Conservation (phyloP, 805 yeast species). For the Lipomyces japonicus region DNA sequence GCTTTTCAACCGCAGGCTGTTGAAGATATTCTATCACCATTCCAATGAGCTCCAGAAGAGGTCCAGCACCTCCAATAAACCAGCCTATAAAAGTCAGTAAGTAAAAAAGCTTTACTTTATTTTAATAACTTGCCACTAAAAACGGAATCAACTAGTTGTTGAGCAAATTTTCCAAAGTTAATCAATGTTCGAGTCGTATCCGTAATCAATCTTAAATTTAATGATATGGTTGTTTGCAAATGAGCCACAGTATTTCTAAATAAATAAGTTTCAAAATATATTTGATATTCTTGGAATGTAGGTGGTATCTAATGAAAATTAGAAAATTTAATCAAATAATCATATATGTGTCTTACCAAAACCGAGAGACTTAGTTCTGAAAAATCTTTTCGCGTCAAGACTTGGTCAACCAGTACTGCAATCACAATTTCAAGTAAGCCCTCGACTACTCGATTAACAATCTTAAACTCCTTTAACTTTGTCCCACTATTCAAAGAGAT, state of each 20-base stretch:
- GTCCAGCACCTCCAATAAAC: constrained; percentile 30
- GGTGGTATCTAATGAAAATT: constrained; percentile 24
- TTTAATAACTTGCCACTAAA: constrained; percentile 16
- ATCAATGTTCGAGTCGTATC: constrained; percentile 23
- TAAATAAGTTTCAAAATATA: constrained; percentile 29
- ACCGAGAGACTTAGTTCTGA: constrained; percentile 25
- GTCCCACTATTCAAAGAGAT: background rate
- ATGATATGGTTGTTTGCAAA: constrained; percentile 21
- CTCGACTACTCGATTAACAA: constrained; percentile 25
- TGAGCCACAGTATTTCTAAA: constrained; percentile 28
- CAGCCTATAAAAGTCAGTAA: constrained; percentile 12
- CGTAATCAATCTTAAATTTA: constrained; percentile 16
- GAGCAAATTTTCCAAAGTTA: constrained; percentile 22
- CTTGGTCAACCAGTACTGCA: constrained; percentile 28
- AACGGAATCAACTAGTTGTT: constrained; percentile 24
- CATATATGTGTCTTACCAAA: constrained; percentile 8
- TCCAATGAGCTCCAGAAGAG: constrained; percentile 27
- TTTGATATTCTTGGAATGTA: constrained; percentile 26
- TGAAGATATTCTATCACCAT: constrained; percentile 28
- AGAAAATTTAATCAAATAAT: background rate
- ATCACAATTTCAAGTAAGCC: constrained; percentile 29
- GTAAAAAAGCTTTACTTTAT: no score
- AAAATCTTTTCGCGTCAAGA: constrained; percentile 27
- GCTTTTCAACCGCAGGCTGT: constrained; percentile 20
- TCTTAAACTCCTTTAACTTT: constrained; percentile 17